Conservation (phyloP, 441 rosid species). For the Erodium texanum region DNA sequence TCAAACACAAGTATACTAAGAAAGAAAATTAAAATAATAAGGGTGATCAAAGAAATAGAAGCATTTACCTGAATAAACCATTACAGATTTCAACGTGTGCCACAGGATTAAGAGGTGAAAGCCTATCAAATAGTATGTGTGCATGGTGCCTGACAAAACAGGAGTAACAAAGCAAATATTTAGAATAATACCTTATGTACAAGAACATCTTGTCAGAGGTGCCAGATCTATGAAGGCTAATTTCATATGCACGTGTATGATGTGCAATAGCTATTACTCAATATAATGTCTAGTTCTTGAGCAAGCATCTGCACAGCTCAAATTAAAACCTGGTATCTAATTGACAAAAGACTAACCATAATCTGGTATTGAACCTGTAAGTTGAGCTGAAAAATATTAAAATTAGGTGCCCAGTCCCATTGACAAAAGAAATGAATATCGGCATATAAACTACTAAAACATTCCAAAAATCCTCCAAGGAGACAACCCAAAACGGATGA, state of each 20-base stretch:
- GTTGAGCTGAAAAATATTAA: not conserved
- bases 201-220: not conserved
- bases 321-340: not conserved
- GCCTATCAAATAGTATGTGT: constrained; percentile 65
- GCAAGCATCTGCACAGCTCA: constrained; percentile 10
- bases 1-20: constrained; percentile 1
- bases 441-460: not conserved
- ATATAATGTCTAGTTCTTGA: not conserved
- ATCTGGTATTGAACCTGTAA: not conserved
- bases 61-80: constrained; percentile 64
- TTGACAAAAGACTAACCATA: not conserved
- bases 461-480: not conserved
- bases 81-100: constrained; percentile 77
- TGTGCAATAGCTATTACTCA: not conserved
- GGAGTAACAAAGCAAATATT: constrained; percentile 11
- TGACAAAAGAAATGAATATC: constrained; percentile 6
- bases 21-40: not conserved
- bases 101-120: constrained; percentile 84
- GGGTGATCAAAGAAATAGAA: not conserved
- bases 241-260: not conserved
- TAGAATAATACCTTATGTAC: not conserved
- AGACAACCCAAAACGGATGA: not conserved
- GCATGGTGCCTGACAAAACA: constrained; percentile 76
- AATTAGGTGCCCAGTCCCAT: not conserved
- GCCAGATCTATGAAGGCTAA: not conserved